Evolutionary conservation across 2,329 filamentous ascomycete genomes (phyloP).

Genomic region (Macrophomina pseudophaseolina): DNA sequence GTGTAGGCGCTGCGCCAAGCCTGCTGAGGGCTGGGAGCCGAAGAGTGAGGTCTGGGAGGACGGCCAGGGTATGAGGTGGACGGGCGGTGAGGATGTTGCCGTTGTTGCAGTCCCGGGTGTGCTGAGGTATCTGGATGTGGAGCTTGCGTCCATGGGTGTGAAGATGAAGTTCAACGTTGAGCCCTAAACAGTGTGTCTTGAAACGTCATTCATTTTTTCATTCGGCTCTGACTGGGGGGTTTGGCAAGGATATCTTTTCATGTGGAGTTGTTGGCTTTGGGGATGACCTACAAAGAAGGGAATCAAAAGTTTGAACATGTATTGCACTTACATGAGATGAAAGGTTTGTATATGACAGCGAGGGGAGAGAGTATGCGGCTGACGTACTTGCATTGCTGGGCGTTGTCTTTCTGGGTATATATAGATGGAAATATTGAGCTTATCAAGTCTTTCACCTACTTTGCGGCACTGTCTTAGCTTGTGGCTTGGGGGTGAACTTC

Average conservation of each 20-base stretch:
- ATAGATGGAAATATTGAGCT: too few relatives aligned
- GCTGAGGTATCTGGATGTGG: conserved; percentile 90
- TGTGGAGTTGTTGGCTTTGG: neutral
- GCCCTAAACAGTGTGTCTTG: neutral
- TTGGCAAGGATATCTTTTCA: neutral
- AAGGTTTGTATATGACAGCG: neutral
- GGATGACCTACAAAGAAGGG: neutral
- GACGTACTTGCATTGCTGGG: conserved; percentile 2
- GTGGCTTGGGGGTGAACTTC: too few relatives aligned
- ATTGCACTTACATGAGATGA: neutral
- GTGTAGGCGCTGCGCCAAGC: conserved; percentile 76
- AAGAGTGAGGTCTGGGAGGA: conserved; percentile 87
- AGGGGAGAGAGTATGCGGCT: neutral
- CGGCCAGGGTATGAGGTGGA: conserved; percentile 79
- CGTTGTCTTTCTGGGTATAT: neutral
- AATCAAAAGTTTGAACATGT: neutral
- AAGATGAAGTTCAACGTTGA: conserved; percentile 88
- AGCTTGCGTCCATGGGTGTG: conserved; percentile 94
- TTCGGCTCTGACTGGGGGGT: neutral
- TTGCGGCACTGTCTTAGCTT: too few relatives aligned
- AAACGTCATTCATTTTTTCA: neutral
- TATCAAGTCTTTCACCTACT: too few relatives aligned
- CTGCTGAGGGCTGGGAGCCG: conserved; percentile 53
- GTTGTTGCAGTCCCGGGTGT: conserved; percentile 92
- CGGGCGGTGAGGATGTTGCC: conserved; percentile 88